A percentile compares a stretch with the other conserved stretches of the same genome.
These are phyloP conservation scores for Cystobasidiaceae sp. DNA, from an alignment of 1,284 basidiomycete genomes.

Conservation along the genomic window DNA sequence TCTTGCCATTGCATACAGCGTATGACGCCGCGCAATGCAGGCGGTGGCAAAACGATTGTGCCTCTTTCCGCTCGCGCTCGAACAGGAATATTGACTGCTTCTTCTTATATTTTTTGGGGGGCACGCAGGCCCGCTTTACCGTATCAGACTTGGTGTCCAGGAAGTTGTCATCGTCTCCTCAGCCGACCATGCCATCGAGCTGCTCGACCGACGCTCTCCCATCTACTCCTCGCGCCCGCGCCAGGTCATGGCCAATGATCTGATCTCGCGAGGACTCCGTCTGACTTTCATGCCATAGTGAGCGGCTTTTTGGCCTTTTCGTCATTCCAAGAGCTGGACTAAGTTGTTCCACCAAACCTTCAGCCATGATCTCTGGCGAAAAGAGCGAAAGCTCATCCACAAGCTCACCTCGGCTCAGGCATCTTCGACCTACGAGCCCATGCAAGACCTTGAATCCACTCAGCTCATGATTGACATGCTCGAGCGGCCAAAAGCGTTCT, in stretches of 20 bases:
- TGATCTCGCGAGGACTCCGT: constrained; percentile 39
- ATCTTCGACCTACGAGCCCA: constrained; percentile 39
- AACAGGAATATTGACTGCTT: neutral
- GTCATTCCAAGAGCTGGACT: no score
- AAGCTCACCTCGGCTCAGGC: constrained; percentile 38
- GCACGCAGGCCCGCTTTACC: constrained; percentile 40
- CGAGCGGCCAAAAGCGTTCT: constrained; percentile 36
- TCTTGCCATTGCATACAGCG: neutral
- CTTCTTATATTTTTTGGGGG: neutral
- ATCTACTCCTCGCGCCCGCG: constrained; percentile 42
- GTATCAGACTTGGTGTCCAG: constrained; percentile 37
- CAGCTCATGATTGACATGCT: constrained; percentile 41
- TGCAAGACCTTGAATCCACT: constrained; percentile 41
- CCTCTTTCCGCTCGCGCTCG: neutral
- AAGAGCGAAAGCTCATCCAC: constrained; percentile 40
- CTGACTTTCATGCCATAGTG: constrained; percentile 44
- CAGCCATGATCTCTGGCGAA: constrained; percentile 38
- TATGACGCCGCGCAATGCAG: neutral
- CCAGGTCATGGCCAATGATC: constrained; percentile 43
- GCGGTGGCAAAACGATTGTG: neutral
- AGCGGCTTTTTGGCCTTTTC: neutral
- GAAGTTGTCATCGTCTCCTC: constrained; percentile 37
- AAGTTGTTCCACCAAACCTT: neutral
- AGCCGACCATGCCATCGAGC: constrained; percentile 41
- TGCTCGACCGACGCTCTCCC: constrained; percentile 42